Conservation (phyloP, 2,329 filamentous ascomycete species). For the Xylaria sp. region DNA sequence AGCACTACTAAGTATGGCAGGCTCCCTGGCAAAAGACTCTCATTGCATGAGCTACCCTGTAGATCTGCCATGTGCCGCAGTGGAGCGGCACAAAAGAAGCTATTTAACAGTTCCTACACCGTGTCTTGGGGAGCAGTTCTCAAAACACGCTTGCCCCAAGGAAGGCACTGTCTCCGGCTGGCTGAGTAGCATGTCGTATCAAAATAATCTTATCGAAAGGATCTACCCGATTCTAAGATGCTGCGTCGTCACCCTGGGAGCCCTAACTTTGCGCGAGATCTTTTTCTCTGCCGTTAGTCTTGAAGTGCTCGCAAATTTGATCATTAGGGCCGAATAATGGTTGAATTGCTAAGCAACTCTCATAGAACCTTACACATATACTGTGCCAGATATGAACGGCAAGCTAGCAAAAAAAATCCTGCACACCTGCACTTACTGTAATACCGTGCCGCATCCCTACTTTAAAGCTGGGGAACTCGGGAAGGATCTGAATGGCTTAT, state of each 20-base stretch:
- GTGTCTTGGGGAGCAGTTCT: too few species aligned
- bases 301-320: not conserved
- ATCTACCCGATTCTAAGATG: constrained; percentile 5
- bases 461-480: not conserved
- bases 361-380: not conserved
- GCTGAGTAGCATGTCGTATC: too few species aligned
- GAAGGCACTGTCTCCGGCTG: too few species aligned
- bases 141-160: too few species aligned
- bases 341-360: not conserved
- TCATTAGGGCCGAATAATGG: not conserved
- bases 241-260: not conserved
- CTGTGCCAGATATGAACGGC: not conserved
- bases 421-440: not conserved
- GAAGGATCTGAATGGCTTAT: not conserved
- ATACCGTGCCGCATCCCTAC: not conserved
- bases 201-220: too few species aligned
- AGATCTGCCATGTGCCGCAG: not conserved
- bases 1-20: not conserved
- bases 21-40: not conserved
- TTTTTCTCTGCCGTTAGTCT: not conserved
- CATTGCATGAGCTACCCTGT: not conserved
- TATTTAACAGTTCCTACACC: too few species aligned
- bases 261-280: not conserved
- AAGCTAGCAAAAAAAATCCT: not conserved
- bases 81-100: too few species aligned